These are phyloP conservation scores for Calonectria pseudoreteaudii DNA, from an alignment of 2,329 filamentous ascomycete genomes.

Conservation along the genomic window DNA sequence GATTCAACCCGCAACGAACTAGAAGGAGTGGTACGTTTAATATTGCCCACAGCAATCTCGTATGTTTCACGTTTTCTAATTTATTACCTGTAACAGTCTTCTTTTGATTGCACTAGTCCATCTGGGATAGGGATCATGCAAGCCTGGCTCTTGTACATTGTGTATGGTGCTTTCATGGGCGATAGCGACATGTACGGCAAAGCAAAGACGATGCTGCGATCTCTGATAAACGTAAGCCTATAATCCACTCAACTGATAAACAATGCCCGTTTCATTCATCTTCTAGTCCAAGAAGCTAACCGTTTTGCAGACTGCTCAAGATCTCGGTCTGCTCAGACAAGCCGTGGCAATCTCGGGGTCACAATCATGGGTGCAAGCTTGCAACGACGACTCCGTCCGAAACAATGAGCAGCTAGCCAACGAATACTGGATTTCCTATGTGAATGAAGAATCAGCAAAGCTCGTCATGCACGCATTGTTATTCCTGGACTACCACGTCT, in stretches of 20 bases:
- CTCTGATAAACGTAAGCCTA: slow-evolving; percentile 41
- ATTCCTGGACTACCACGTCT: slow-evolving; percentile 46
- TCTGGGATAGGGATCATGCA: slow-evolving; percentile 44
- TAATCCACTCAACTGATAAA: neutral
- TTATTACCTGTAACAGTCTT: neutral
- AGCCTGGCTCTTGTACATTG: slow-evolving; percentile 45
- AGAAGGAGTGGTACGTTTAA: neutral
- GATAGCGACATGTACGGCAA: slow-evolving; percentile 39
- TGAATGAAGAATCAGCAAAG: slow-evolving; percentile 47
- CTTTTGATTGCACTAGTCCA: slow-evolving; percentile 39
- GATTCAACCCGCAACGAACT: slow-evolving; percentile 28
- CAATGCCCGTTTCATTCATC: neutral
- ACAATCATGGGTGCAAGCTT: slow-evolving; percentile 14
- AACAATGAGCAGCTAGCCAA: slow-evolving; percentile 31
- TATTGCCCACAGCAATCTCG: too few relatives aligned
- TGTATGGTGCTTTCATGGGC: slow-evolving; percentile 45
- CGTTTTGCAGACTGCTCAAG: slow-evolving; percentile 35
- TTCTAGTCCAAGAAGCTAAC: neutral
- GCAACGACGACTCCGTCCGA: neutral
- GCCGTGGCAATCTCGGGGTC: slow-evolving; percentile 36
- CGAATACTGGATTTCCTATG: slow-evolving; percentile 40
- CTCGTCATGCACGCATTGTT: slow-evolving; percentile 44
- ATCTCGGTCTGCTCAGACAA: slow-evolving; percentile 43
- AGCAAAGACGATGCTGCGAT: slow-evolving; percentile 43
- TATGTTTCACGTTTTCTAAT: neutral